These are phyloP conservation scores for Cercospora zeae-maydis DNA, from an alignment of 2,329 filamentous ascomycete genomes.

Conservation along the genomic window DNA sequence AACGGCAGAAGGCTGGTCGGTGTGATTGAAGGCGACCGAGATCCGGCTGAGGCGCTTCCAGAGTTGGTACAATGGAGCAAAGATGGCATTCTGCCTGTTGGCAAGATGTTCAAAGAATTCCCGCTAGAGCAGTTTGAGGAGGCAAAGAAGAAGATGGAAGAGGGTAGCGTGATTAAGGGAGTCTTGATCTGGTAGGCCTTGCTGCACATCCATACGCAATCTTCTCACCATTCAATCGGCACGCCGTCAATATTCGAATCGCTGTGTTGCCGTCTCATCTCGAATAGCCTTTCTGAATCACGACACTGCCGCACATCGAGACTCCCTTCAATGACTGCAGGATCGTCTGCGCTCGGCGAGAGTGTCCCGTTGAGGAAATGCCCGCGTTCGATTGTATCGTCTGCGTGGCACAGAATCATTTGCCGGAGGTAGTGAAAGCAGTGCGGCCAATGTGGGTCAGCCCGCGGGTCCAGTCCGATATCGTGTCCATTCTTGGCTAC, in stretches of 20 bases:
- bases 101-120: conserved; percentile 43
- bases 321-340: conserved; percentile 1
- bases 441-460: conserved; percentile 16
- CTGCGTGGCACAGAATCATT: conserved; percentile 12
- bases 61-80: conserved; percentile 46
- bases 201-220: background rate
- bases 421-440: conserved; percentile 10
- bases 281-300: conserved; percentile 1
- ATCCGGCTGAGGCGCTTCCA: conserved; percentile 41
- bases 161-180: conserved; percentile 39
- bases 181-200: conserved; percentile 38
- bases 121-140: conserved; percentile 37
- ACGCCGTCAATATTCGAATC: conserved; percentile 3
- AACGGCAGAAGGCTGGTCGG: conserved; percentile 46
- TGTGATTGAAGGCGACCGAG: conserved; percentile 44
- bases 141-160: conserved; percentile 39
- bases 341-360: background rate
- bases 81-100: conserved; percentile 43
- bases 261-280: conserved; percentile 4
- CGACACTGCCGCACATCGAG: conserved; percentile 7
- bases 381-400: conserved; percentile 12
- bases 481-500: conserved; percentile 5
- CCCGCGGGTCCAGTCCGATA: conserved; percentile 6
- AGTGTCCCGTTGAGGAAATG: conserved; percentile 6
- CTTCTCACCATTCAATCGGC: background rate